Evolutionary conservation across 169 alveolate genomes (phyloP).

Genomic region (Cryptosporidium bovis): DNA sequence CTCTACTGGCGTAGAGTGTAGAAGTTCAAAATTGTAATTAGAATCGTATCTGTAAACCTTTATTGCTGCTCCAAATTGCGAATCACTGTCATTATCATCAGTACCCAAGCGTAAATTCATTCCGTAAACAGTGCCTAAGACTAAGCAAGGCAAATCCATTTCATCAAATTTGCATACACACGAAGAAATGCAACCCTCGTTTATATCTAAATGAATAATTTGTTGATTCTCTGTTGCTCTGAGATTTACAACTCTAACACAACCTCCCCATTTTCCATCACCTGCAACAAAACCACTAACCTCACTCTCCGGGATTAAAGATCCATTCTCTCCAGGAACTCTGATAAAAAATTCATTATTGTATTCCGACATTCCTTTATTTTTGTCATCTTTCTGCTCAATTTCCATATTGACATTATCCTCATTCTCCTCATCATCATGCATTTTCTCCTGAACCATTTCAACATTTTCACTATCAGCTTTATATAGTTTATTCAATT

Average conservation of each 20-base stretch:
- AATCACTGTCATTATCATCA: background rate
- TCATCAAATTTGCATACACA: slow-evolving; percentile 89
- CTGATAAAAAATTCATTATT: slow-evolving; percentile 27
- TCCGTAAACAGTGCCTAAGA: slow-evolving; percentile 93
- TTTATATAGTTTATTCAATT: slow-evolving; percentile 30
- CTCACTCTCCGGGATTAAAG: slow-evolving; percentile 78
- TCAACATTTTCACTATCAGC: background rate
- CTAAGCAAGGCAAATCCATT: slow-evolving; percentile 86
- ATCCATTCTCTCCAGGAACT: slow-evolving; percentile 77
- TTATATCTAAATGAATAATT: slow-evolving; percentile 90
- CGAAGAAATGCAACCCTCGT: slow-evolving; percentile 94
- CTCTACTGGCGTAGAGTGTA: slow-evolving; percentile 76
- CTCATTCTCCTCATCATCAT: background rate
- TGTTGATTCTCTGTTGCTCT: slow-evolving; percentile 85
- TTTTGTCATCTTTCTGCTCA: slow-evolving; percentile 3
- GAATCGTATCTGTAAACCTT: slow-evolving; percentile 80
- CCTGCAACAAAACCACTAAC: slow-evolving; percentile 92
- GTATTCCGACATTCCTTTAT: background rate
- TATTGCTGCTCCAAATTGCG: slow-evolving; percentile 79
- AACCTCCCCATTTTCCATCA: slow-evolving; percentile 94
- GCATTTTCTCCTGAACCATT: background rate
- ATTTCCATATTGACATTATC: background rate
- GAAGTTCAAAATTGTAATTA: slow-evolving; percentile 75
- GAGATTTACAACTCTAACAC: slow-evolving; percentile 89
- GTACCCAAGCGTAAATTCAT: slow-evolving; percentile 76